Evolutionary conservation across 441 rosid genomes (phyloP).

Genomic region (Sinapis alba): DNA sequence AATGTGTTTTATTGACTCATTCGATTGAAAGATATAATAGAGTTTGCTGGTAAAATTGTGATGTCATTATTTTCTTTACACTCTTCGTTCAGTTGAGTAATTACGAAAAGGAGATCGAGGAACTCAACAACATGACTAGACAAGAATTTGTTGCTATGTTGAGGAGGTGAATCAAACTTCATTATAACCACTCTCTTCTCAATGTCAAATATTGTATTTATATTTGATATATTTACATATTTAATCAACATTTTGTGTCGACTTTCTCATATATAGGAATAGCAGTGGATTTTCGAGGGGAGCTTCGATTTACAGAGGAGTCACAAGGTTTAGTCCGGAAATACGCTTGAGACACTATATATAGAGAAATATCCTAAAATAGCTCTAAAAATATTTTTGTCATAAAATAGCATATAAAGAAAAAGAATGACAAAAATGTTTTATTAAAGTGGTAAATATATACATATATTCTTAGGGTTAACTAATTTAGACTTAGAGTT

Average conservation of each 20-base stretch:
- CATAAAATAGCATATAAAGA: too few relatives aligned
- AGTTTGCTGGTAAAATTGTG: neutral
- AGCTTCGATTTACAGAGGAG: conserved; percentile 75
- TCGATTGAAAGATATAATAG: neutral
- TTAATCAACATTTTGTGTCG: neutral
- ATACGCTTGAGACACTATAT: neutral
- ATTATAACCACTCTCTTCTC: neutral
- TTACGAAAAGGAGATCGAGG: conserved; percentile 62
- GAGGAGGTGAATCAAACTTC: conserved; percentile 51
- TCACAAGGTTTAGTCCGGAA: conserved; percentile 51
- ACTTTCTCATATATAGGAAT: conserved; percentile 45
- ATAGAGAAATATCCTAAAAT: too few relatives aligned
- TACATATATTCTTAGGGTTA: too few relatives aligned
- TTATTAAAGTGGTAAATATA: too few relatives aligned
- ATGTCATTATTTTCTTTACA: neutral
- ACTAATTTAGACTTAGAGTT: too few relatives aligned
- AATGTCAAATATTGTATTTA: neutral
- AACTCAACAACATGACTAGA: conserved; percentile 57
- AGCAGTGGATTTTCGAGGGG: conserved; percentile 80
- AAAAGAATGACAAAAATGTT: too few relatives aligned
- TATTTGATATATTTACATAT: neutral
- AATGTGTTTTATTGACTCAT: neutral
- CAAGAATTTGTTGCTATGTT: conserved; percentile 78
- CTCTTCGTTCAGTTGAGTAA: conserved; percentile 44
- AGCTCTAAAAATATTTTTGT: too few relatives aligned